Evolutionary conservation across 768 basidiomycete genomes (phyloP).

Genomic region (Serendipita indica): DNA sequence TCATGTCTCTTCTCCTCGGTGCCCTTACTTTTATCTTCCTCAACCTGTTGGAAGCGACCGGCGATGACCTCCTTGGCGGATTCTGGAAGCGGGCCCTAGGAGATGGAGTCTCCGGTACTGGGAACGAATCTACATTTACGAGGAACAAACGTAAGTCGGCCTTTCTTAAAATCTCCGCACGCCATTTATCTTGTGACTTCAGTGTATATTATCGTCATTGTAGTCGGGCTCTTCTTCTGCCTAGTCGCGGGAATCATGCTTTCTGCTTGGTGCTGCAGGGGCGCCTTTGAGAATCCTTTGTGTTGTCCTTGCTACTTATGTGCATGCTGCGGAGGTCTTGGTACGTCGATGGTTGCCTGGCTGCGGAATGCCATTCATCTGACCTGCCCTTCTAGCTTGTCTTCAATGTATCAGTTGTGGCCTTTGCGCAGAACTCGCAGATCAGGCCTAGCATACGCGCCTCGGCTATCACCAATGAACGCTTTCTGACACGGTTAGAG

Average conservation of each 20-base stretch:
- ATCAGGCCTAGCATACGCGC: slow-evolving; percentile 13
- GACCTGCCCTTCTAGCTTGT: slow-evolving; percentile 31
- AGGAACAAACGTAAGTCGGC: slow-evolving; percentile 15
- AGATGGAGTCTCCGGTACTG: background rate
- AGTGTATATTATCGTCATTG: slow-evolving; percentile 53
- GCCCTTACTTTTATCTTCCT: background rate
- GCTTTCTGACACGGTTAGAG: too few relatives aligned
- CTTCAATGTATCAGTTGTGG: slow-evolving; percentile 59
- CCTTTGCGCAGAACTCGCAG: slow-evolving; percentile 40
- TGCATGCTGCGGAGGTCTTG: slow-evolving; percentile 55
- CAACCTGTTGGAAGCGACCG: background rate
- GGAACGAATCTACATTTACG: slow-evolving; percentile 9
- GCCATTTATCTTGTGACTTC: background rate
- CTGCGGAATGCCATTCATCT: background rate
- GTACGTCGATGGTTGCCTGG: slow-evolving; percentile 22
- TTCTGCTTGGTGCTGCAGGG: slow-evolving; percentile 53
- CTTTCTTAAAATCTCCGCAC: background rate
- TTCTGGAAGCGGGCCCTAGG: slow-evolving; percentile 4
- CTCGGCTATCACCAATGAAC: too few relatives aligned
- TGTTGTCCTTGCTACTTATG: slow-evolving; percentile 54
- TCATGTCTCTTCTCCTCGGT: background rate
- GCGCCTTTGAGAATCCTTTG: slow-evolving; percentile 41
- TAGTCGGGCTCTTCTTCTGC: slow-evolving; percentile 46
- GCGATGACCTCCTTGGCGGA: background rate
- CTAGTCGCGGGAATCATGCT: slow-evolving; percentile 41